A percentile compares a stretch with the other conserved stretches of the same genome.
phyloP scores from a whole-genome alignment of 306 rosid genomes.

The Glycine tomentella region DNA sequence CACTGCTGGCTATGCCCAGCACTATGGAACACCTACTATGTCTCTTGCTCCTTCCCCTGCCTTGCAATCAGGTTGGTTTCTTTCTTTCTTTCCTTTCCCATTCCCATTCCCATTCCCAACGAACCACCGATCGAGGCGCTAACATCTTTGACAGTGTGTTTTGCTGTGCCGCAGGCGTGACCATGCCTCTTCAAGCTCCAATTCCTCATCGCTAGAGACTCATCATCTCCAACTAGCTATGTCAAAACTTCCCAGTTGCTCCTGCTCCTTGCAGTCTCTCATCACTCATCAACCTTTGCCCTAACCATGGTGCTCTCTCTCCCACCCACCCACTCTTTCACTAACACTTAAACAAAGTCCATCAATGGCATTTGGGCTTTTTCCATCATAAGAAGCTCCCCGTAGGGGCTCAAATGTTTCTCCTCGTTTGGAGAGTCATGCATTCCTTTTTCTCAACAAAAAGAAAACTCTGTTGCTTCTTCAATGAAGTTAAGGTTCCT shows the following conservation, averaged over 20 bases:
- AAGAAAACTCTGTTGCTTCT: slow-evolving; percentile 43
- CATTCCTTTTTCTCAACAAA: slow-evolving; percentile 49
- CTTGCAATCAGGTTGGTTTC: slow-evolving; percentile 72
- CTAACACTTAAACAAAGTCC: slow-evolving; percentile 53
- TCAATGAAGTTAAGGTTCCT: slow-evolving; percentile 24
- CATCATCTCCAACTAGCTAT: slow-evolving; percentile 47
- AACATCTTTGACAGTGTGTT: slow-evolving; percentile 98
- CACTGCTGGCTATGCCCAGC: slow-evolving; percentile 67
- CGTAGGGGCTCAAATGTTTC: slow-evolving; percentile 62
- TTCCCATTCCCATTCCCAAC: no score
- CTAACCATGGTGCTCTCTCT: slow-evolving; percentile 96
- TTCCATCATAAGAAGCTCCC: slow-evolving; percentile 61
- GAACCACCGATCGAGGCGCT: slow-evolving; percentile 46
- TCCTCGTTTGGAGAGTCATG: slow-evolving; percentile 77
- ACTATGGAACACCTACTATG: slow-evolving; percentile 76
- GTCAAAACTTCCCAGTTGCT: slow-evolving; percentile 54
- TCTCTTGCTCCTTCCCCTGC: slow-evolving; percentile 96
- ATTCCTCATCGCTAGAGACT: slow-evolving; percentile 85
- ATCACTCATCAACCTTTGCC: slow-evolving; percentile 61
- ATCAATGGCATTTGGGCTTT: slow-evolving; percentile 61
- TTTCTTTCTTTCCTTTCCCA: no score
- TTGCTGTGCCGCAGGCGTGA: slow-evolving; percentile 99
- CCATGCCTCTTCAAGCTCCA: slow-evolving; percentile 81
- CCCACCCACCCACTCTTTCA: slow-evolving; percentile 17
- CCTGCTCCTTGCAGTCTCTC: slow-evolving; percentile 37